phyloP scores from a whole-genome alignment of 345 rosid genomes.

The Balakata baccata region DNA sequence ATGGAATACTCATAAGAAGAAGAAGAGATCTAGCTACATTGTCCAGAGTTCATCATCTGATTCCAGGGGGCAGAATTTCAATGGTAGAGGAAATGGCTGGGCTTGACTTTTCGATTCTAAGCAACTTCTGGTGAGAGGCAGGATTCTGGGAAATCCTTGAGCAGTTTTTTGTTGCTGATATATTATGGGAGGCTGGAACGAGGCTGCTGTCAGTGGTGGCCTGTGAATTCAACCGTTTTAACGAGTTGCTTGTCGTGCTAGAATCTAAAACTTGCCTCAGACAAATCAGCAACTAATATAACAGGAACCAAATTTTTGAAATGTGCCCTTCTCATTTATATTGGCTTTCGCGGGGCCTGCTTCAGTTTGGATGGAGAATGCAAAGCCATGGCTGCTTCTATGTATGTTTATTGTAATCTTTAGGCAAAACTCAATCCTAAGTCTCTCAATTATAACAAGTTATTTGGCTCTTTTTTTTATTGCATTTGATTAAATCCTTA shows the following conservation, averaged over 20 bases:
- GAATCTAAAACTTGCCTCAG: background rate
- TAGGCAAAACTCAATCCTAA: too few relatives aligned
- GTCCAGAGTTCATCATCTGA: constrained; percentile 69
- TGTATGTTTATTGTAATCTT: background rate
- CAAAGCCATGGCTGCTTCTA: background rate
- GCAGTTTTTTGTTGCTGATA: background rate
- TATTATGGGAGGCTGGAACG: background rate
- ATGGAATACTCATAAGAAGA: constrained; percentile 81
- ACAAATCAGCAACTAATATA: background rate
- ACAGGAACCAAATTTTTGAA: background rate
- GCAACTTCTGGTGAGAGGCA: background rate
- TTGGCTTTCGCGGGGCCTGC: background rate
- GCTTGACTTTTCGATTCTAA: constrained; percentile 1
- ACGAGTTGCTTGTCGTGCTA: background rate
- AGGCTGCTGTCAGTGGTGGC: background rate
- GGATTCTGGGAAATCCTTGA: background rate
- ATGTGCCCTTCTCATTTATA: background rate
- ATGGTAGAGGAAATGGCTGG: constrained; percentile 58
- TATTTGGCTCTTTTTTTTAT: too few relatives aligned
- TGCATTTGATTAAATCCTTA: too few relatives aligned
- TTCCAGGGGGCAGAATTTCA: constrained; percentile 62
- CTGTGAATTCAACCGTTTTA: background rate
- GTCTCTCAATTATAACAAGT: too few relatives aligned
- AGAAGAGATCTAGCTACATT: constrained; percentile 78
- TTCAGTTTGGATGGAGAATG: background rate